Conservation (phyloP, 148 eudicot species). For the Vaccinium myrtillus region DNA sequence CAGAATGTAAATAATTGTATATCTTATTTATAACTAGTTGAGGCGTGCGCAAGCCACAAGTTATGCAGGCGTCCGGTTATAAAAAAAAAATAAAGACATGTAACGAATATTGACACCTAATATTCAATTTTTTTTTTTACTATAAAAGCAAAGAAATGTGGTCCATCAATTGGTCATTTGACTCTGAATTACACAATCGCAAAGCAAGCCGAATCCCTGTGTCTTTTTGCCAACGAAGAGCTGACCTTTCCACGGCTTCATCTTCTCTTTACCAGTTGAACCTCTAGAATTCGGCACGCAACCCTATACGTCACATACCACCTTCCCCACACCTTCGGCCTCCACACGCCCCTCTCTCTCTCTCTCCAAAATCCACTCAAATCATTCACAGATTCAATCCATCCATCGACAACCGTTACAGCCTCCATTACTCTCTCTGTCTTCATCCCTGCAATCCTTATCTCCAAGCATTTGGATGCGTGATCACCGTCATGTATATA, state of each 20-base stretch:
- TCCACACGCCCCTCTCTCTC: constrained; percentile 18
- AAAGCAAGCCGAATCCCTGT: not conserved
- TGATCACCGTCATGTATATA: constrained; percentile 24
- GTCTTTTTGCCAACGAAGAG: not conserved
- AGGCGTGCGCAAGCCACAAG: no score
- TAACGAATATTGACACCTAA: no score
- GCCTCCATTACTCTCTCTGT: constrained; percentile 7
- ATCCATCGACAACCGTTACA: constrained; percentile 1
- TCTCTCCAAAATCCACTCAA: not conserved
- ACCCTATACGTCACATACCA: not conserved
- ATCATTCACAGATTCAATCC: constrained; percentile 12
- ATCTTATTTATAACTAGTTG: no score
- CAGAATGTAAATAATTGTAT: no score
- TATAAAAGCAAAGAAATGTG: not conserved
- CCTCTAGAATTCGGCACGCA: constrained; percentile 16
- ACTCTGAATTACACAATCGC: not conserved
- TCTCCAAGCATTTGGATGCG: constrained; percentile 24
- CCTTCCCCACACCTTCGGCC: not conserved
- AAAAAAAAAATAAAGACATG: no score
- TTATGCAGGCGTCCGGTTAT: no score
- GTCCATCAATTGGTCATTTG: not conserved
- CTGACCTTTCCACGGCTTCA: constrained; percentile 10
- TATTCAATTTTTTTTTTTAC: no score
- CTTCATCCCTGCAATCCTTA: not conserved
- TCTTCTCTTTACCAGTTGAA: not conserved